Evolutionary conservation across 805 yeast species (phyloP).

Genomic region (Yarrowia deformans): DNA sequence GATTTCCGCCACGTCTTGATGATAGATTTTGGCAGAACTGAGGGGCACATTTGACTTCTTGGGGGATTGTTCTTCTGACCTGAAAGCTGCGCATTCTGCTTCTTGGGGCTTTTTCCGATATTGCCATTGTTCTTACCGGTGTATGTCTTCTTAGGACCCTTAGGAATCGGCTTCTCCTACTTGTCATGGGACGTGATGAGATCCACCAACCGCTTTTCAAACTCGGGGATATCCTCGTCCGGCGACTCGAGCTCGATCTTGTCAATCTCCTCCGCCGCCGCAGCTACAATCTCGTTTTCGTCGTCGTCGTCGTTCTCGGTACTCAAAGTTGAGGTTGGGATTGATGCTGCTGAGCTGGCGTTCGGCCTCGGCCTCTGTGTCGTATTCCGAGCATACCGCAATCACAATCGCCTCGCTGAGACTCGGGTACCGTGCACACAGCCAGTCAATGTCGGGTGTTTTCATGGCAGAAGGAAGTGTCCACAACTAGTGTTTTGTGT

Average conservation of each 20-base stretch:
- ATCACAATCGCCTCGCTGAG: slow-evolving; percentile 8
- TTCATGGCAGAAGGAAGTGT: too few relatives aligned
- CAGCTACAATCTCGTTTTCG: background rate
- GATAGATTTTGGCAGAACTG: background rate
- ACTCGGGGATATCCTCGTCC: background rate
- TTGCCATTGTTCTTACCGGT: background rate
- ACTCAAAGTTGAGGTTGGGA: background rate
- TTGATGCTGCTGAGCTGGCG: slow-evolving; percentile 10
- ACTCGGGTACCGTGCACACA: slow-evolving; percentile 14
- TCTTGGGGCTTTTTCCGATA: background rate
- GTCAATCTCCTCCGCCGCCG: background rate
- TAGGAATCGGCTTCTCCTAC: background rate
- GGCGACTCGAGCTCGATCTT: background rate
- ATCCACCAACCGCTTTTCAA: slow-evolving; percentile 1
- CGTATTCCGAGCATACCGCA: slow-evolving; percentile 18
- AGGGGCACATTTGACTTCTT: background rate
- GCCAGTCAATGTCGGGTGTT: slow-evolving; percentile 11
- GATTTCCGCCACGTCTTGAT: background rate
- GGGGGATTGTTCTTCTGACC: background rate
- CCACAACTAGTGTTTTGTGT: too few relatives aligned
- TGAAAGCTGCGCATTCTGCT: background rate
- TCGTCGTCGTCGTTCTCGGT: background rate
- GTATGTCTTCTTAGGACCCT: background rate
- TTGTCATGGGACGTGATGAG: background rate
- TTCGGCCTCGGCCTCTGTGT: slow-evolving; percentile 1